Conservation (phyloP, 2,329 filamentous ascomycete species). For the Arthrinium phaeospermum region DNA sequence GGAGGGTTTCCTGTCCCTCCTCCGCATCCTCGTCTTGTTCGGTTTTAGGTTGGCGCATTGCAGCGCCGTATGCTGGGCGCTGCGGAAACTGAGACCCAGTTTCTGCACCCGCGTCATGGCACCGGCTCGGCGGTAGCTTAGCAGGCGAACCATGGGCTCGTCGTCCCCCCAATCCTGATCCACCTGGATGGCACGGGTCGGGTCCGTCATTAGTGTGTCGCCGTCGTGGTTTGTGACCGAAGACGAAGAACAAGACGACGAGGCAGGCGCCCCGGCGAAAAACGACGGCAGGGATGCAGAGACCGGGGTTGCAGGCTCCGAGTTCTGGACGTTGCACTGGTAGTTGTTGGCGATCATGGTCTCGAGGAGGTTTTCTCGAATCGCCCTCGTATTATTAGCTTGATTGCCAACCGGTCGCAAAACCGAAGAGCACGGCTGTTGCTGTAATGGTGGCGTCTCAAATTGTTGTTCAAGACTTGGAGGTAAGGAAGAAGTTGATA, state of each 20-base stretch:
- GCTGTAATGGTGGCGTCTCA: neutral
- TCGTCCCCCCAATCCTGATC: conserved; percentile 13
- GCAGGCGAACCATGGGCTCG: conserved; percentile 12
- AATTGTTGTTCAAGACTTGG: neutral
- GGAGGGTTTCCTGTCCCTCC: conserved; percentile 16
- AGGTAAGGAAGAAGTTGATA: neutral
- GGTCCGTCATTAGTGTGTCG: conserved; percentile 12
- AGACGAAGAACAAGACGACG: neutral
- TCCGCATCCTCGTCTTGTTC: conserved; percentile 18
- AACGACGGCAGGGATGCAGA: conserved; percentile 20
- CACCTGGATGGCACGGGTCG: conserved; percentile 2
- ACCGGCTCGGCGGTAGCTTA: conserved; percentile 20
- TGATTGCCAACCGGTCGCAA: conserved; percentile 22
- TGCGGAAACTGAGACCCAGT: conserved; percentile 16
- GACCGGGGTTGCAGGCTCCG: conserved; percentile 28
- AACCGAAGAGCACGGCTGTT: neutral
- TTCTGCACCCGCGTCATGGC: conserved; percentile 16
- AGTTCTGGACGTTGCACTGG: conserved; percentile 37
- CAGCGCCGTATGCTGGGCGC: conserved; percentile 19
- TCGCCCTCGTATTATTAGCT: conserved; percentile 29
- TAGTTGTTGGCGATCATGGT: conserved; percentile 38
- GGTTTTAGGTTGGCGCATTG: conserved; percentile 17
- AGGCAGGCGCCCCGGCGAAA: neutral
- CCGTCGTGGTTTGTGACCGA: conserved; percentile 5
- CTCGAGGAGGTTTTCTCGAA: conserved; percentile 30